Evolutionary conservation across 306 rosid species (phyloP), one percentile per base, ranked within the genome.

Genomic region (Fragaria nilgerrensis): DNA sequence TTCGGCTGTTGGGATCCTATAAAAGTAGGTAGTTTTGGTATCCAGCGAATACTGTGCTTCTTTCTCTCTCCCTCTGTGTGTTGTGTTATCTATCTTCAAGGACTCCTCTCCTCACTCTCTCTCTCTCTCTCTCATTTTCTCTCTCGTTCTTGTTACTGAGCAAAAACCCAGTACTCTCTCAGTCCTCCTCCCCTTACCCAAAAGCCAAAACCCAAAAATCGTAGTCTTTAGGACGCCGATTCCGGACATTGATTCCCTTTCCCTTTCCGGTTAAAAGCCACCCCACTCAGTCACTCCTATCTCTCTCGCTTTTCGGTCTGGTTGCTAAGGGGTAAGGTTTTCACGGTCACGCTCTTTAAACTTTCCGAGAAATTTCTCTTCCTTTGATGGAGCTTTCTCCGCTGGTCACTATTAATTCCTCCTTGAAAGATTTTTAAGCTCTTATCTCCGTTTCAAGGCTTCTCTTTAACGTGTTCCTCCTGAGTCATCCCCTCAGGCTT

Each of bases 331-430:
- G 27, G 27, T 65, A 74, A 65, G 69, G 39, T 23, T 76, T 83
- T 81, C 82, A 83, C 87, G 85, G 79, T 69, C 82, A 72, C 84
- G 47, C 87, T 74, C 79, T 75, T 74, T 47, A 29, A 76, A 50
- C 89, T 85, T 88, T 86, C 85, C 84, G 75, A 75, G 75, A 83
- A 86, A 90, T 84, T 84, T 87, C 87, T 88, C 89, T 48, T 79
- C 80, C 86, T 87, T 87, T 79, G 66, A 82, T 83, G 63, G 50
- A 61, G 27, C 76, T 80, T 78, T 86, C 81, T 34, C 20, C 7
- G 23, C 44, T 58, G 37, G 65, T 56, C 81, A 44, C 53, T 85
- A 52, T 81, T 64, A 64, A 64, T 64, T 64, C 44, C 69, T 16
- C 23, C 25, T 3, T n/a, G 2, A 23, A 6, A 50, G 22, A 19